Base-by-base conservation (phyloP, 2,329 filamentous ascomycete species). In the Apiospora hydei region DNA sequence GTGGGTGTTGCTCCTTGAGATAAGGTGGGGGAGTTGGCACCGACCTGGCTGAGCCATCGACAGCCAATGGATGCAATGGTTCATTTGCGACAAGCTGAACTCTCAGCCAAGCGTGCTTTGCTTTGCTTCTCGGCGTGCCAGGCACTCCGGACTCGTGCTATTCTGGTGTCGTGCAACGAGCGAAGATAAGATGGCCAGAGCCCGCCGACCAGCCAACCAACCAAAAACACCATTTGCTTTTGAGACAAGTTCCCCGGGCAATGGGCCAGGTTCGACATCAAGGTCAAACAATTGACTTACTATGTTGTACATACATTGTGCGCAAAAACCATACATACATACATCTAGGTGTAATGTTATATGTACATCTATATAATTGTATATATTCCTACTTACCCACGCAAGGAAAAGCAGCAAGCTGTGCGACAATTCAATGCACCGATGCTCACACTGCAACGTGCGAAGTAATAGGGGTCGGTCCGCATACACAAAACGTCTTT, bases 31-130 rank as follows among this genome's bases (percentile, higher is more conserved):
- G 57, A 64, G 4, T 41, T 16, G 57, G 57, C 18, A 21, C 34
- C 21, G 30, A 34, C 57, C 34, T 41, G 8, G 34, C 57, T 64
- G 57, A 64, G 57, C 57, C 41, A 21, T 64, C 30, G 57, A 41
- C 10, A 18, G 57, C 57, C 57, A 64, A 64, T 64, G 34, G 34
- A 64, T 64, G 4, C 53, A 10, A 38, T 21, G 30, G 10, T 41
- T 64, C 57, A 64, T 64, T 64, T 64, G 34, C 57, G 57, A 41
- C 57, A 64, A 41, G 57, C 57, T 64, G 57, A 64, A 64, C 57
- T 64, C 53, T 61, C 53, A 21, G 53, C 53, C 53, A 61, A 61
- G 53, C 53, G 26, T 49, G 46, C 41, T 43, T 43, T 43, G 41
- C 41, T 43, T 43, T 49, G 46, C 46, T 49, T 49, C 21, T 49